Percentiles rank a stretch among this genome's conserved stretches.
phyloP scores from a whole-genome alignment of 2,329 filamentous ascomycete genomes.

The Bipolaris gigantea region DNA sequence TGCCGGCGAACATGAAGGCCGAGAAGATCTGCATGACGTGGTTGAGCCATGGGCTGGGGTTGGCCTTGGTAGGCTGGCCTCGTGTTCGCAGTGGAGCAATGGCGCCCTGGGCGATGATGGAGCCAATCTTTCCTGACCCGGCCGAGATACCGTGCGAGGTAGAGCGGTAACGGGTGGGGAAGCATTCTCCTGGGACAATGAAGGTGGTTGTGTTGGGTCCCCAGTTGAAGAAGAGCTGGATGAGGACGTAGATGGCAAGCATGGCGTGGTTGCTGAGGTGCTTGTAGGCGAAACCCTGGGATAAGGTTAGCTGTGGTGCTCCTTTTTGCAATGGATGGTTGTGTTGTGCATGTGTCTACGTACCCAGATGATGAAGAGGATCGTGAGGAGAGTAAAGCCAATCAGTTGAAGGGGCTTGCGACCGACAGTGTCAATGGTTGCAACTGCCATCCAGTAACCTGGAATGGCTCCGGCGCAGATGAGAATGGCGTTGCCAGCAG shows the following conservation, averaged over 20 bases:
- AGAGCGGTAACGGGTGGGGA: conserved; percentile 54
- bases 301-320: background rate
- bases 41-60: conserved; percentile 66
- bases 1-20: conserved; percentile 75
- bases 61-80: conserved; percentile 47
- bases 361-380: conserved; percentile 41
- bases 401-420: conserved; percentile 47
- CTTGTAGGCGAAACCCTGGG: conserved; percentile 38
- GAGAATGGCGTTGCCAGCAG: conserved; percentile 77
- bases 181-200: conserved; percentile 56
- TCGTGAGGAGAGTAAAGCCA: conserved; percentile 38
- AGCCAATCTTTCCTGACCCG: conserved; percentile 52
- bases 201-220: conserved; percentile 55
- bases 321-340: accelerated
- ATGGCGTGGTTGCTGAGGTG: conserved; percentile 44
- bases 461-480: conserved; percentile 78
- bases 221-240: conserved; percentile 58
- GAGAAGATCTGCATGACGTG: conserved; percentile 78
- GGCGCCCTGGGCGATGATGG: conserved; percentile 54
- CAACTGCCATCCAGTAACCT: conserved; percentile 67
- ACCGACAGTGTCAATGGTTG: conserved; percentile 69
- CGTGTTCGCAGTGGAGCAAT: conserved; percentile 55
- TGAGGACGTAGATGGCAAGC: conserved; percentile 52
- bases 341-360: background rate
- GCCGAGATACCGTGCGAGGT: conserved; percentile 56